phyloP scores from a whole-genome alignment of 2,329 filamentous ascomycete species.

The Raffaelea deltoideospora region DNA sequence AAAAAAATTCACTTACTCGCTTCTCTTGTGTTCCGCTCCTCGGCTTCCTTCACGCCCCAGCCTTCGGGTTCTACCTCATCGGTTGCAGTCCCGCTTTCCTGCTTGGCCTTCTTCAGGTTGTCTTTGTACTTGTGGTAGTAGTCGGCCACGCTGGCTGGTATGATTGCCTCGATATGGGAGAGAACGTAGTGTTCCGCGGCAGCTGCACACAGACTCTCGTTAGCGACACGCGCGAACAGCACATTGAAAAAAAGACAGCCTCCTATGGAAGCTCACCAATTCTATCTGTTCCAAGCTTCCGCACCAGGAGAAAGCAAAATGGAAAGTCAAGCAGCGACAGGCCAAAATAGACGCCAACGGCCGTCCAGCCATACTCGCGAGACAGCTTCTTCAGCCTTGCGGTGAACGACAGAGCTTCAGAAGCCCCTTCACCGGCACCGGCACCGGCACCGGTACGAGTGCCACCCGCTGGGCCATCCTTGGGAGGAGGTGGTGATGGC shows the following conservation, averaged over 20 bases:
- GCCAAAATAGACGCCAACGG: constrained; percentile 75
- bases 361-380: constrained; percentile 87
- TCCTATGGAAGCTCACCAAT: constrained; percentile 44
- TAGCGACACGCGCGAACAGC: not conserved
- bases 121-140: constrained; percentile 33
- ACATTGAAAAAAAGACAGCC: not conserved
- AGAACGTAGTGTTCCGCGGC: constrained; percentile 53
- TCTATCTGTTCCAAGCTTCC: constrained; percentile 65
- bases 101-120: constrained; percentile 29
- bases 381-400: constrained; percentile 69
- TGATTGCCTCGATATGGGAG: constrained; percentile 37
- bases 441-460: not conserved
- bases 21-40: constrained; percentile 43
- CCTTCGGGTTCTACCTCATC: constrained; percentile 34
- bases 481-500: no score
- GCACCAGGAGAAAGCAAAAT: constrained; percentile 83
- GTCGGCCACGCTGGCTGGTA: constrained; percentile 44
- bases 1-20: constrained; percentile 51
- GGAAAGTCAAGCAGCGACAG: constrained; percentile 84
- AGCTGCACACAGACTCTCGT: constrained; percentile 21
- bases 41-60: constrained; percentile 49
- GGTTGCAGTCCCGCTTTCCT: constrained; percentile 27
- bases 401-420: constrained; percentile 38
- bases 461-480: no score
- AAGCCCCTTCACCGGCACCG: not conserved